Conservation (phyloP, 1,284 basidiomycete genomes). For the Fistulina hepatica region DNA sequence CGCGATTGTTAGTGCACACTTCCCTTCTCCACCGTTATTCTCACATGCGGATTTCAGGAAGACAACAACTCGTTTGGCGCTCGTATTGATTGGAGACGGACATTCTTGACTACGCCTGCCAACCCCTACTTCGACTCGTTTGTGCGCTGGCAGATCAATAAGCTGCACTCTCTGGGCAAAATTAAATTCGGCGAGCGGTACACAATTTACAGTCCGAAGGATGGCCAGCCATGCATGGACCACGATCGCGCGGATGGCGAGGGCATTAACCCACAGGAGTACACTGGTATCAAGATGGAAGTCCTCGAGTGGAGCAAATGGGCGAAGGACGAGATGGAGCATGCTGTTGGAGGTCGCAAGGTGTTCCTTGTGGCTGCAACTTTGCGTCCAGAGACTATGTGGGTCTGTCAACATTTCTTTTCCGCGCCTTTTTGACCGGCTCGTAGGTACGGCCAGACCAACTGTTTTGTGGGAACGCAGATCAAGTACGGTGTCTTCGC, state of each 20-base stretch:
- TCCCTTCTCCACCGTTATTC: background rate
- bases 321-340: slow-evolving; percentile 51
- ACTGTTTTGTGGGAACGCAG: slow-evolving; percentile 88
- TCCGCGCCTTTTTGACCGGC: slow-evolving; percentile 11
- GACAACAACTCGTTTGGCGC: slow-evolving; percentile 87
- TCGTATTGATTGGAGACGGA: slow-evolving; percentile 94
- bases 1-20: slow-evolving; percentile 50
- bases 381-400: slow-evolving; percentile 96
- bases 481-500: slow-evolving; percentile 93
- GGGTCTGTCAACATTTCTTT: slow-evolving; percentile 11
- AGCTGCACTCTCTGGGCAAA: slow-evolving; percentile 75
- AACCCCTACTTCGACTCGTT: slow-evolving; percentile 98
- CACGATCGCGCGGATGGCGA: slow-evolving; percentile 97
- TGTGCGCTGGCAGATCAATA: slow-evolving; percentile 98
- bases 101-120: slow-evolving; percentile 89
- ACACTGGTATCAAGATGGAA: slow-evolving; percentile 93
- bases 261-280: slow-evolving; percentile 92
- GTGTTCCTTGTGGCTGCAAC: slow-evolving; percentile 94
- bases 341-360: slow-evolving; percentile 66
- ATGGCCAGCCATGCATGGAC: slow-evolving; percentile 99
- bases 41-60: slow-evolving; percentile 29
- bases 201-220: slow-evolving; percentile 99
- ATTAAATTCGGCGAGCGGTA: slow-evolving; percentile 99
- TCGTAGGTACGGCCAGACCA: slow-evolving; percentile 90
- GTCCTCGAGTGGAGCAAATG: slow-evolving; percentile 72